phyloP scores from a whole-genome alignment of 768 basidiomycete genomes.

The Boletus sp. region DNA sequence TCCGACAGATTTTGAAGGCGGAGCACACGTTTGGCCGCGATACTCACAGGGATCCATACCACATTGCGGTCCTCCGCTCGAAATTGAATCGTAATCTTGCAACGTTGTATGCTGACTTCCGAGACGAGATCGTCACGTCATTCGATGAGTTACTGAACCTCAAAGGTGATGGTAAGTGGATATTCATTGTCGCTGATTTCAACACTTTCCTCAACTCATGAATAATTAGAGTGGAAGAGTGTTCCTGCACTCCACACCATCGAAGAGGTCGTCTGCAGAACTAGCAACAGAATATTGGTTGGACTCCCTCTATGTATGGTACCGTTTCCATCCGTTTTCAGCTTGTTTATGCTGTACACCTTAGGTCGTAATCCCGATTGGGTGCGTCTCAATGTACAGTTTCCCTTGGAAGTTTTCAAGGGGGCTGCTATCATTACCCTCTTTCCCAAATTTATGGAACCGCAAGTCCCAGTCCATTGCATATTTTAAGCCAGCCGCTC shows the following conservation, averaged over 20 bases:
- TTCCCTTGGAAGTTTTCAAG: background rate
- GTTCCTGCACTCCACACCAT: background rate
- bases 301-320: constrained; percentile 3
- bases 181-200: background rate
- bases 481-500: background rate
- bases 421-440: constrained; percentile 17
- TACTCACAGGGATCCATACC: constrained; percentile 8
- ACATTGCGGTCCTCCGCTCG: too few relatives aligned
- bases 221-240: constrained; percentile 1
- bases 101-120: too few relatives aligned
- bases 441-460: constrained; percentile 32
- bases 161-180: constrained; percentile 1
- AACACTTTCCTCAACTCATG: background rate
- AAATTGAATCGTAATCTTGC: too few relatives aligned
- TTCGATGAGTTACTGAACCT: too few relatives aligned
- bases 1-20: constrained; percentile 32
- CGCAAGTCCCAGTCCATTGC: constrained; percentile 17
- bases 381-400: too few relatives aligned
- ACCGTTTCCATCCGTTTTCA: background rate
- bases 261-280: background rate
- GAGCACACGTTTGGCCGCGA: constrained; percentile 37
- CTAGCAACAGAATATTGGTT: background rate
- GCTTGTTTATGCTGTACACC: too few relatives aligned
- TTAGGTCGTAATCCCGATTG: too few relatives aligned
- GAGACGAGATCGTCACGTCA: too few relatives aligned